Base-by-base conservation (phyloP, 2,329 filamentous ascomycete species). In the Fusarium nanum region DNA sequence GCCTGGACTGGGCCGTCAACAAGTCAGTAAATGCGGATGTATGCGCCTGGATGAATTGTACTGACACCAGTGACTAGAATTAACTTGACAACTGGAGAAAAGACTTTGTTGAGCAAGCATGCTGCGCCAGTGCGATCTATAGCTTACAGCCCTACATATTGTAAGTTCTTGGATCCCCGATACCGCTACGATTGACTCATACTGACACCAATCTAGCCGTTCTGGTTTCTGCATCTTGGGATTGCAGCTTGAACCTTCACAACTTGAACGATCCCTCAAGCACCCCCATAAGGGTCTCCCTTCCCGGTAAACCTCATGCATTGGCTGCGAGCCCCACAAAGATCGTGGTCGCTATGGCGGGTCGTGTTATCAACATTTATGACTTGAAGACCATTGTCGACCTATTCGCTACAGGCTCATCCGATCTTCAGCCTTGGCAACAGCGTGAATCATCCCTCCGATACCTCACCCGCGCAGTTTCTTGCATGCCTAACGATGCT, bases 401-500 rank as follows among this genome's bases (percentile, higher is more conserved):
- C 3, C 82, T 88, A 8, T 82, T 91, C 44, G 79, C 83, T 11
- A 73, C 75, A 6, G 79, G 80, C 2, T 79, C 81, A 76, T 67
- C 81, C 76, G 82, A 82, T 22, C 76, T 94, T 56, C 87, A 92
- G 77, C 94, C 95, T 1, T 98, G 93, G 93, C 96, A 99, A 81
- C 89, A 93, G 75, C 89, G 96, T 65, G 96, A 99, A 80, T 97
- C 93, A 55, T 97, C 92, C 27, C 87, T 99, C 77, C 97, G 98
- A 79, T 99, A 97, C 82, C 93, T 98, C 85, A 98, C 95, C 2
- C 89, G 96, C 64, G 93, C 93, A 20, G 92, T 98, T 1, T 91
- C 94, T 18, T 97, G 95, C 80, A 98, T 99, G 96, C 95, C 96
- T 16, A 94, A 96, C 75, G 96, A 98, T 72, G 92, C 92, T 13